A percentile compares a stretch with the other conserved stretches of the same genome.
Evolutionary conservation across 495 filamentous ascomycete species (phyloP).

Genomic region (Gamarada debralockiae): DNA sequence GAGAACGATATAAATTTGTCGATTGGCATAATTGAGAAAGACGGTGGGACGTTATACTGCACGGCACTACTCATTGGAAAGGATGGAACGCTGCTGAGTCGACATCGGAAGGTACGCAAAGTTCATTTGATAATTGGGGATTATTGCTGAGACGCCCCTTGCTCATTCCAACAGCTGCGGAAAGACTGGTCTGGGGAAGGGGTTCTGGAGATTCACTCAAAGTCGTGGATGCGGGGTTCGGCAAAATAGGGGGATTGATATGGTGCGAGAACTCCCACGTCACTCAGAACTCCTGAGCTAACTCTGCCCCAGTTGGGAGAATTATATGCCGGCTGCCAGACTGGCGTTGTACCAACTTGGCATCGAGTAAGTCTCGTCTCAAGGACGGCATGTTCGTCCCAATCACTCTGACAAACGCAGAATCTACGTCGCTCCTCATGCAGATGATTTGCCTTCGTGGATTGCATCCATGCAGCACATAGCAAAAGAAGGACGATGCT

Average conservation of each 20-base stretch:
- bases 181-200: constrained; percentile 37
- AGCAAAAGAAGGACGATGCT: constrained; percentile 39
- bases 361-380: constrained; percentile 31
- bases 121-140: not conserved
- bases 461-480: constrained; percentile 41
- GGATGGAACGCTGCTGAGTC: constrained; percentile 32
- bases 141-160: constrained; percentile 1
- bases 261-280: too few species aligned
- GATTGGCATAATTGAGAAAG: constrained; percentile 40
- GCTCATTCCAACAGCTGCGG: constrained; percentile 38
- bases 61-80: constrained; percentile 32
- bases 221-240: constrained; percentile 37
- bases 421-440: constrained; percentile 38
- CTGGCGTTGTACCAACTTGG: constrained; percentile 39
- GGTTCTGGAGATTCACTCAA: constrained; percentile 35
- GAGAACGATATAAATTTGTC: constrained; percentile 31
- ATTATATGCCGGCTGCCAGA: constrained; percentile 40
- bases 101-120: constrained; percentile 34
- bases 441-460: constrained; percentile 37
- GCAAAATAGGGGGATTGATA: constrained; percentile 39
- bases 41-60: constrained; percentile 38
- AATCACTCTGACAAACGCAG: too few species aligned
- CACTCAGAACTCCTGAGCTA: not conserved
- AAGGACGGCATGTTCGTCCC: too few species aligned
- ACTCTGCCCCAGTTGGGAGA: constrained; percentile 33